A percentile compares a stretch with the other conserved stretches of the same genome.
phyloP scores from a whole-genome alignment of 73 alveolate genomes.

The Paramecium sonneborni region DNA sequence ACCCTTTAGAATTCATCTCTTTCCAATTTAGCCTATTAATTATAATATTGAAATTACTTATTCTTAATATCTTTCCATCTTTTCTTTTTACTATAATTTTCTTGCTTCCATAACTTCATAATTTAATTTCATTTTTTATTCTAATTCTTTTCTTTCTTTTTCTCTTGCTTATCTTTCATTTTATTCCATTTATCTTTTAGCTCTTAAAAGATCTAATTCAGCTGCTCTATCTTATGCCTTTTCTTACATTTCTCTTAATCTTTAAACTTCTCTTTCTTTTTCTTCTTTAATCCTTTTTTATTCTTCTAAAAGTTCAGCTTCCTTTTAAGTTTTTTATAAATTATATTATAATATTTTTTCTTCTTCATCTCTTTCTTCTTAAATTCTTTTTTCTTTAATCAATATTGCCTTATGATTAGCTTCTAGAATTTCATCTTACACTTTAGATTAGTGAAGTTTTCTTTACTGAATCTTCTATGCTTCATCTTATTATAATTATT shows the following conservation, averaged over 20 bases:
- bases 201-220: slow-evolving; percentile 89
- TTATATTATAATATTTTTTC: slow-evolving; percentile 78
- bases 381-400: slow-evolving; percentile 74
- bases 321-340: slow-evolving; percentile 81
- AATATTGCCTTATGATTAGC: slow-evolving; percentile 76
- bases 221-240: slow-evolving; percentile 86
- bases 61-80: slow-evolving; percentile 69
- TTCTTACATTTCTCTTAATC: slow-evolving; percentile 90
- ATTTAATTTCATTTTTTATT: slow-evolving; percentile 71
- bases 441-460: slow-evolving; percentile 64
- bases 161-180: slow-evolving; percentile 87
- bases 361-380: slow-evolving; percentile 83
- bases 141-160: slow-evolving; percentile 84
- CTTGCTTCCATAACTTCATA: slow-evolving; percentile 84
- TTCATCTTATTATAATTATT: slow-evolving; percentile 79
- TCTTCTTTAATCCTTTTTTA: slow-evolving; percentile 82
- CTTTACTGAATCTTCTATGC: slow-evolving; percentile 67
- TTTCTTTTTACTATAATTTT: slow-evolving; percentile 68
- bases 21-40: slow-evolving; percentile 77
- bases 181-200: slow-evolving; percentile 90
- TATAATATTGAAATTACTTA: background rate
- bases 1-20: slow-evolving; percentile 88
- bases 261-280: slow-evolving; percentile 88
- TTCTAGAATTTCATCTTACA: slow-evolving; percentile 79
- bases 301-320: slow-evolving; percentile 81